These are phyloP conservation scores for Physcomitrellopsis africana DNA, from an alignment of 225 moss, liverwort and hornwort genomes.

Conservation along the genomic window DNA sequence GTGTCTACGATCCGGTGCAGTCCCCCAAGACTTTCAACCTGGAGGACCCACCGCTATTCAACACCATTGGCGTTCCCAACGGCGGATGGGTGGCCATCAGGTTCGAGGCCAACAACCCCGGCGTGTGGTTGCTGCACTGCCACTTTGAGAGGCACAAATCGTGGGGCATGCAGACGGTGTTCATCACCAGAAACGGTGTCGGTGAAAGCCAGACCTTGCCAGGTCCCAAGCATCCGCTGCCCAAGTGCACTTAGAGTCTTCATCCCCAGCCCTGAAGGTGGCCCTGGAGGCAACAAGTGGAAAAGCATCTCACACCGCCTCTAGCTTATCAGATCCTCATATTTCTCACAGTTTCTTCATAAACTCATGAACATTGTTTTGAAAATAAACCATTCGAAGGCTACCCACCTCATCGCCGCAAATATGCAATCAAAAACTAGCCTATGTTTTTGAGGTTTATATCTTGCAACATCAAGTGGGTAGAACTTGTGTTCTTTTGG, in stretches of 20 bases:
- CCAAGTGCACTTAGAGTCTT: constrained; percentile 13
- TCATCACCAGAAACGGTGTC: constrained; percentile 32
- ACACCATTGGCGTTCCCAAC: constrained; percentile 30
- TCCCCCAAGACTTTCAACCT: constrained; percentile 47
- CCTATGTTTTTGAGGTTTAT: too few relatives aligned
- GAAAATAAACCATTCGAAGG: too few relatives aligned
- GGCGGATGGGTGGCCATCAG: constrained; percentile 41
- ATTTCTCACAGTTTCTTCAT: too few relatives aligned
- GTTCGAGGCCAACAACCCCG: constrained; percentile 37
- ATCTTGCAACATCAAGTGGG: too few relatives aligned
- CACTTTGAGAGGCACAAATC: constrained; percentile 44
- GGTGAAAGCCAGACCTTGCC: neutral
- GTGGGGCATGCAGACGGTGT: constrained; percentile 46
- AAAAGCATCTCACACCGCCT: too few relatives aligned
- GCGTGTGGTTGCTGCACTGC: constrained; percentile 49
- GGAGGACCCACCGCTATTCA: constrained; percentile 47
- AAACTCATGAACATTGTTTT: too few relatives aligned
- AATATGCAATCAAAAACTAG: too few relatives aligned
- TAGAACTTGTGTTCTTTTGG: too few relatives aligned
- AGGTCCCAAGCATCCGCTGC: constrained; percentile 25
- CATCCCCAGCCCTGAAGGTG: too few relatives aligned
- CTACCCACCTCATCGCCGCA: too few relatives aligned
- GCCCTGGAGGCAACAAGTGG: too few relatives aligned
- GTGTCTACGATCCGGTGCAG: constrained; percentile 31
- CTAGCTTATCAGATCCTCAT: too few relatives aligned